Percentiles rank a stretch among this genome's conserved stretches.
These are phyloP conservation scores for Pyronema domesticum DNA, from an alignment of 495 filamentous ascomycete species.

Conservation along the genomic window DNA sequence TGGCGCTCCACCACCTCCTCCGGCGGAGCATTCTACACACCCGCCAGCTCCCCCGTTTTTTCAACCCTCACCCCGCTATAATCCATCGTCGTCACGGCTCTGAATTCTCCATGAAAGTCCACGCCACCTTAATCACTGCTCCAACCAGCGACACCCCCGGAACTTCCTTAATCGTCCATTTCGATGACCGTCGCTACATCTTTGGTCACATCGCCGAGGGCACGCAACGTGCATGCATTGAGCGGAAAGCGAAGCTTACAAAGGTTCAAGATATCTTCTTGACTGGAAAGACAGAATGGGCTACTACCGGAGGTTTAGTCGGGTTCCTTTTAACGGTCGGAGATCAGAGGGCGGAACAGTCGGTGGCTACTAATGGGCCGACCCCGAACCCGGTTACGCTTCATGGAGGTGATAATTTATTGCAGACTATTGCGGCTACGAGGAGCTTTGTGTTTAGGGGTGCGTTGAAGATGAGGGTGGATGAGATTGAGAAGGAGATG, in stretches of 20 bases:
- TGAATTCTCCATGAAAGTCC: conserved; percentile 41
- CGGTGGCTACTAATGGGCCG: conserved; percentile 20
- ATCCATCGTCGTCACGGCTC: background rate
- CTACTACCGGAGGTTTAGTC: conserved; percentile 57
- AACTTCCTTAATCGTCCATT: conserved; percentile 54
- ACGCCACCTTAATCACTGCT: conserved; percentile 53
- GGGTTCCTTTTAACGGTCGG: conserved; percentile 70
- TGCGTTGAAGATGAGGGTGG: conserved; percentile 47
- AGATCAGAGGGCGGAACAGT: conserved; percentile 33
- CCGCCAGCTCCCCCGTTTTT: background rate
- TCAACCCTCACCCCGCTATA: background rate
- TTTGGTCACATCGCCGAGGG: conserved; percentile 75
- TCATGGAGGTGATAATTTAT: conserved; percentile 59
- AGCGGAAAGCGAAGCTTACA: conserved; percentile 40
- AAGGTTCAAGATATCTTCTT: conserved; percentile 62
- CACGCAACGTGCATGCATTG: conserved; percentile 54
- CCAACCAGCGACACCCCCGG: conserved; percentile 87
- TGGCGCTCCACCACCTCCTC: background rate
- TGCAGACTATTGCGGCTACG: conserved; percentile 62
- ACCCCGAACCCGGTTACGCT: conserved; percentile 36
- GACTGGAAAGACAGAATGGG: conserved; percentile 59
- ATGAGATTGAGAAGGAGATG: conserved; percentile 36
- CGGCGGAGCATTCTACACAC: background rate
- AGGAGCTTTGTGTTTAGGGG: conserved; percentile 77
- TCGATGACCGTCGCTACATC: conserved; percentile 67